Conservation (phyloP, 139 green algal genomes). For the Micromonas commoda region DNA sequence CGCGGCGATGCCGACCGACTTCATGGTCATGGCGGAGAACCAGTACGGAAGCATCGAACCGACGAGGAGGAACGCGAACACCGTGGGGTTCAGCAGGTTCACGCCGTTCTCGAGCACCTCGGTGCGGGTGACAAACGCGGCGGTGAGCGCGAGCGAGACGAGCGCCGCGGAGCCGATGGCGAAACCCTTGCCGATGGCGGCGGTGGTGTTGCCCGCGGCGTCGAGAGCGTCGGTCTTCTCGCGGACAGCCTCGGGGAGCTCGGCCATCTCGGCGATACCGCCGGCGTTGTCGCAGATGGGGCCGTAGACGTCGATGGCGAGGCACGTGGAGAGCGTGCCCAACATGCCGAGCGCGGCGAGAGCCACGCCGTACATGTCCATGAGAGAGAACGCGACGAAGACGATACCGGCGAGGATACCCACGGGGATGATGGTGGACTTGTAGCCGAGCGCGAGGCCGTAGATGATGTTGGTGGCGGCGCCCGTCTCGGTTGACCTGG, state of each 20-base stretch:
- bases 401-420: constrained; percentile 77
- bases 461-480: constrained; percentile 96
- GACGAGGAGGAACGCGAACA: constrained; percentile 86
- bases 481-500: constrained; percentile 83
- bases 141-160: constrained; percentile 90
- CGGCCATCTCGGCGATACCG: constrained; percentile 94
- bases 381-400: constrained; percentile 70
- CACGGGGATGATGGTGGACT: constrained; percentile 82
- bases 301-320: constrained; percentile 91
- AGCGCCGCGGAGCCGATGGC: constrained; percentile 92
- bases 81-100: constrained; percentile 85
- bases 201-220: constrained; percentile 94
- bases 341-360: constrained; percentile 92
- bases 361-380: constrained; percentile 88
- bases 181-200: constrained; percentile 96
- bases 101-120: constrained; percentile 69
- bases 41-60: constrained; percentile 96
- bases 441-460: constrained; percentile 92
- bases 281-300: constrained; percentile 93
- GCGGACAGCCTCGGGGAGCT: constrained; percentile 88
- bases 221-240: constrained; percentile 92
- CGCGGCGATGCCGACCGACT: constrained; percentile 87
- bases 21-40: constrained; percentile 98
- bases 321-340: constrained; percentile 75
- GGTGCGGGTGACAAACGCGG: constrained; percentile 79